These are phyloP conservation scores for Oemleria cerasiformis DNA, from an alignment of 306 rosid species.

Conservation along the genomic window DNA sequence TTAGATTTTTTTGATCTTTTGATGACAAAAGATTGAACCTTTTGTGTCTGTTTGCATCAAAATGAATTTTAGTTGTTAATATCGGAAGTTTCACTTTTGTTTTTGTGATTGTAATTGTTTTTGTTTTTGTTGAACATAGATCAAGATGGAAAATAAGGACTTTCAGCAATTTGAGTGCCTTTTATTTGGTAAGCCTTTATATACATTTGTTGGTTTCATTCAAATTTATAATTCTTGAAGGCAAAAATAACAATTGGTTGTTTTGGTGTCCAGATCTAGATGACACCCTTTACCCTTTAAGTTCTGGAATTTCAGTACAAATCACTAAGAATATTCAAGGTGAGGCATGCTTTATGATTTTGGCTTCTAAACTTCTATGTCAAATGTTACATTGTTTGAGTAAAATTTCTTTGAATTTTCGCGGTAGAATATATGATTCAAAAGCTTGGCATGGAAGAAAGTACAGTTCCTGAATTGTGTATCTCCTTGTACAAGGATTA, in stretches of 20 bases:
- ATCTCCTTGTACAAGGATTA: constrained; percentile 58
- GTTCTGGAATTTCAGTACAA: constrained; percentile 58
- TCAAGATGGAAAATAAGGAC: constrained; percentile 59
- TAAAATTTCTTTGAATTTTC: constrained; percentile 1
- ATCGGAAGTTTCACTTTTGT: background rate
- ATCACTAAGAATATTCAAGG: constrained; percentile 67
- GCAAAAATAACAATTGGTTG: background rate
- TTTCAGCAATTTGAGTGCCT: constrained; percentile 63
- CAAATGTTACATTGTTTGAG: background rate
- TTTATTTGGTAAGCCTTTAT: constrained; percentile 54
- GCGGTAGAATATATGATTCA: constrained; percentile 60
- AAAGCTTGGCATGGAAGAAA: constrained; percentile 68
- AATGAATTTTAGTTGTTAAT: background rate
- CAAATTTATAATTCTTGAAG: background rate
- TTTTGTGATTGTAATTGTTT: background rate
- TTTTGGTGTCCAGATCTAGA: constrained; percentile 63
- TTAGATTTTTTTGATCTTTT: background rate
- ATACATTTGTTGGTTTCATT: background rate
- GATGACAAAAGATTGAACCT: background rate
- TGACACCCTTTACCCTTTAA: constrained; percentile 85
- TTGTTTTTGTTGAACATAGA: no score
- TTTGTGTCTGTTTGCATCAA: background rate
- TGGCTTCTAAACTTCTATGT: background rate
- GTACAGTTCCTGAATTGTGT: constrained; percentile 51
- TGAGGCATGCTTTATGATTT: constrained; percentile 17